Percentiles rank a stretch among this genome's conserved stretches.
Evolutionary conservation across 2,329 filamentous ascomycete species (phyloP).

Genomic region (Harringtonia aguacate): DNA sequence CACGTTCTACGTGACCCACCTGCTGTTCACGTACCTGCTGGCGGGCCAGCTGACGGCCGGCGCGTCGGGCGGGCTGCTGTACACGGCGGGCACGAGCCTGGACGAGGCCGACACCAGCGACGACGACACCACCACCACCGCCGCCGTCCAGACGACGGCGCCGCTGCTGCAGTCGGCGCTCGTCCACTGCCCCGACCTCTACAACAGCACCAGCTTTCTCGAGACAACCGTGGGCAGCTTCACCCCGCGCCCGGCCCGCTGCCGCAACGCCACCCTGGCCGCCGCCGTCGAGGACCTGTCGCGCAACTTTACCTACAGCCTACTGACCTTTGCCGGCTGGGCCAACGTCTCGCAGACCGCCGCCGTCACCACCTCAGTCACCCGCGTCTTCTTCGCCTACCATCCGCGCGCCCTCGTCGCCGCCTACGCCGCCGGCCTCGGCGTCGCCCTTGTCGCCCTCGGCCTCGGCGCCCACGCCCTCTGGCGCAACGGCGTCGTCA

Average conservation of each 20-base stretch:
- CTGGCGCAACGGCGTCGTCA: slow-evolving; percentile 19
- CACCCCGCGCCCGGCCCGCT: neutral
- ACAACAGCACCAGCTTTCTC: slow-evolving; percentile 2
- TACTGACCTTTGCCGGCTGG: slow-evolving; percentile 4
- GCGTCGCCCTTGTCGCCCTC: slow-evolving; percentile 25
- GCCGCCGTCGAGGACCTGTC: slow-evolving; percentile 9
- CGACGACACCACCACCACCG: neutral
- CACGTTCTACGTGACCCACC: slow-evolving; percentile 2
- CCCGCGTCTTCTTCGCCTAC: slow-evolving; percentile 4
- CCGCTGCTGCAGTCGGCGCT: slow-evolving; percentile 6
- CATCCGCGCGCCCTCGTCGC: slow-evolving; percentile 44
- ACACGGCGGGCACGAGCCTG: too few relatives aligned
- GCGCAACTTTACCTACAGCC: slow-evolving; percentile 8
- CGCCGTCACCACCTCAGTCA: neutral
- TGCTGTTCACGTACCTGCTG: slow-evolving; percentile 5
- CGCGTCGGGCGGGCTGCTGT: neutral
- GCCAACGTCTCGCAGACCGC: neutral
- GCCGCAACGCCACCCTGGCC: slow-evolving; percentile 6
- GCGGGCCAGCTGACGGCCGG: neutral
- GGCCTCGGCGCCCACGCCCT: slow-evolving; percentile 25
- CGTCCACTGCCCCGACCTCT: slow-evolving; percentile 5
- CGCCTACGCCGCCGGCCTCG: slow-evolving; percentile 62
- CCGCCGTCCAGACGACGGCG: neutral
- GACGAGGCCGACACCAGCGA: too few relatives aligned
- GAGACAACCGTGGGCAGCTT: neutral